These are phyloP conservation scores for Alternaria sp. DNA, from an alignment of 2,329 filamentous ascomycete species.

Conservation along the genomic window DNA sequence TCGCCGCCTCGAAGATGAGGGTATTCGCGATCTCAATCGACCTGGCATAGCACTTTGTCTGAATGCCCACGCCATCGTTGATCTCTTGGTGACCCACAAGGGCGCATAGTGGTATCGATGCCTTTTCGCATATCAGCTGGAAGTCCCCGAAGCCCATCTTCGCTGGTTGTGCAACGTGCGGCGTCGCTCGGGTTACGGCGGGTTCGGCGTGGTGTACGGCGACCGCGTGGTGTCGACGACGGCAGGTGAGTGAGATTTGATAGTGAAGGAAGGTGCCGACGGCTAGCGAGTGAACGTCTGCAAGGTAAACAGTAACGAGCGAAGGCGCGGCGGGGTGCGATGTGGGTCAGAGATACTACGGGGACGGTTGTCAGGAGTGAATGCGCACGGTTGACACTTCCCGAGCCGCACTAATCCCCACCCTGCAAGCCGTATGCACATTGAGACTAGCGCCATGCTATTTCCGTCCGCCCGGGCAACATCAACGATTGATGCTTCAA, in stretches of 20 bases:
- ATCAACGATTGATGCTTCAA: neutral
- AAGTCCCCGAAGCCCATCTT: slow-evolving; percentile 91
- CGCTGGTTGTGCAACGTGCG: slow-evolving; percentile 16
- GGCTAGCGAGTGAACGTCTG: slow-evolving; percentile 36
- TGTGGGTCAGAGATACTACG: slow-evolving; percentile 29
- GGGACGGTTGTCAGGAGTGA: slow-evolving; percentile 46
- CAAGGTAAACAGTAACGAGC: slow-evolving; percentile 29
- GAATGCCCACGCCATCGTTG: slow-evolving; percentile 75
- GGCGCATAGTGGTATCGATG: slow-evolving; percentile 85
- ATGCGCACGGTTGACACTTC: slow-evolving; percentile 27
- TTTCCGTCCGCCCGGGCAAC: slow-evolving; percentile 11
- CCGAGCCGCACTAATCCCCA: slow-evolving; percentile 23
- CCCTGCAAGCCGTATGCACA: slow-evolving; percentile 7
- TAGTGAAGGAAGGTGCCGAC: slow-evolving; percentile 24
- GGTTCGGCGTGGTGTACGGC: slow-evolving; percentile 17
- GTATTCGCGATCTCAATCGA: slow-evolving; percentile 98
- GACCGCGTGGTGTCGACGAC: slow-evolving; percentile 14
- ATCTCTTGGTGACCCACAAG: slow-evolving; percentile 79
- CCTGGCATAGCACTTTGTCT: slow-evolving; percentile 89
- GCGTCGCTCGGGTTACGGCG: slow-evolving; percentile 18
- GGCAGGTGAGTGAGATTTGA: slow-evolving; percentile 8
- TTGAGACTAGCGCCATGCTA: slow-evolving; percentile 11
- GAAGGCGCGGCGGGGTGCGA: slow-evolving; percentile 33
- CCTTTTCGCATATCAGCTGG: slow-evolving; percentile 81
- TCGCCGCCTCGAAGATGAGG: slow-evolving; percentile 94